Percentiles rank a stretch among this genome's conserved stretches.
Conservation (phyloP, 2,329 filamentous ascomycete genomes). For the Arachnomyces sp. region DNA sequence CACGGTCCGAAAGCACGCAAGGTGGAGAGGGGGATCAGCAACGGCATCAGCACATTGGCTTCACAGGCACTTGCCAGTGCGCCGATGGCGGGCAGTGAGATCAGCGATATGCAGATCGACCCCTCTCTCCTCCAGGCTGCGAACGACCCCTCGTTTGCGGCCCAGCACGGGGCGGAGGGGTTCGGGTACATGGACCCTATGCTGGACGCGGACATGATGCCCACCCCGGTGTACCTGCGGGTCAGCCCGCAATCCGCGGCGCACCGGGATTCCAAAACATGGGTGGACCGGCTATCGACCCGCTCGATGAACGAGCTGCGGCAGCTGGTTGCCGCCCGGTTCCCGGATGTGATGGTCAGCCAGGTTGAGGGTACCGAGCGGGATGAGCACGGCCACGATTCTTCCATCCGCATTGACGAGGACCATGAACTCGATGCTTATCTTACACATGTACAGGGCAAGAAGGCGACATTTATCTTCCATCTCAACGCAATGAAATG, state of each 20-base stretch:
- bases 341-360: slow-evolving; percentile 50
- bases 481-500: slow-evolving; percentile 23
- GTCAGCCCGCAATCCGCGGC: slow-evolving; percentile 57
- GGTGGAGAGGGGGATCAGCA: slow-evolving; percentile 22
- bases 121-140: slow-evolving; percentile 52
- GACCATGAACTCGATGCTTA: slow-evolving; percentile 67
- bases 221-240: slow-evolving; percentile 60
- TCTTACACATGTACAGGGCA: slow-evolving; percentile 52
- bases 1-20: slow-evolving; percentile 17
- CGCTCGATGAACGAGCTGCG: slow-evolving; percentile 55
- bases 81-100: slow-evolving; percentile 29
- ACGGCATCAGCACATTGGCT: slow-evolving; percentile 36
- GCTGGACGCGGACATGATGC: slow-evolving; percentile 21
- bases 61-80: slow-evolving; percentile 37
- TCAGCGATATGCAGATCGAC: slow-evolving; percentile 54
- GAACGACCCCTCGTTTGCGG: slow-evolving; percentile 39
- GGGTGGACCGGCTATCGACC: slow-evolving; percentile 56
- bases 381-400: slow-evolving; percentile 51
- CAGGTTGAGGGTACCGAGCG: slow-evolving; percentile 60
- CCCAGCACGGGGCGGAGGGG: slow-evolving; percentile 17
- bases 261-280: slow-evolving; percentile 40
- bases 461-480: slow-evolving; percentile 48
- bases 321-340: slow-evolving; percentile 53
- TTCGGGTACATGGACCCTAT: slow-evolving; percentile 32
- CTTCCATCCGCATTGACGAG: slow-evolving; percentile 57